phyloP scores from a whole-genome alignment of 331 rosid genomes.

The Pyrus hybrid region DNA sequence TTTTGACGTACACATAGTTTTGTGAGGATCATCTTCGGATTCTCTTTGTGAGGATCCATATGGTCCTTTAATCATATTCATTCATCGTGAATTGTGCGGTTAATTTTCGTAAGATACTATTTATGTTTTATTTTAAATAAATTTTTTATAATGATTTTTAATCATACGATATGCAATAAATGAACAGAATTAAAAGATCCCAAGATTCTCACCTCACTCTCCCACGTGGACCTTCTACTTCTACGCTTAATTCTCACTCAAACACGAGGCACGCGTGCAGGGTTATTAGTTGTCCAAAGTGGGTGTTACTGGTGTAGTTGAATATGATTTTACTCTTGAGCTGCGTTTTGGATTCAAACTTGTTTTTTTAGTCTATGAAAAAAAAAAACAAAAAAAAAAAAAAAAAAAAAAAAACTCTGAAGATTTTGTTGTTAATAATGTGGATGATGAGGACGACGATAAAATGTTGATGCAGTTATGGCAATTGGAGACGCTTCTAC shows the following conservation, averaged over 20 bases:
- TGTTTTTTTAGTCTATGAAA: no score
- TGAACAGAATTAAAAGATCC: no score
- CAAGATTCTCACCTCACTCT: not conserved
- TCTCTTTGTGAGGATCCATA: no score
- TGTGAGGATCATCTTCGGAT: not conserved
- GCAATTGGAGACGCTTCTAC: constrained; percentile 93
- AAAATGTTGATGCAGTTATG: constrained; percentile 58
- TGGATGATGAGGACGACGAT: not conserved
- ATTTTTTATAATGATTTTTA: no score
- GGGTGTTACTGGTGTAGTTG: not conserved
- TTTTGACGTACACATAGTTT: not conserved
- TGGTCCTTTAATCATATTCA: no score
- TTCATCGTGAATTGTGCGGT: no score
- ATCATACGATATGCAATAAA: fast-evolving
- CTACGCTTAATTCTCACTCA: constrained; percentile 9
- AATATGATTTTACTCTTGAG: not conserved
- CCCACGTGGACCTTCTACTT: constrained; percentile 12
- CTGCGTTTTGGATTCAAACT: not conserved
- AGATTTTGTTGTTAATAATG: not conserved
- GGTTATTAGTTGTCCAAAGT: not conserved
- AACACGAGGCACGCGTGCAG: constrained; percentile 17
- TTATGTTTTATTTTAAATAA: no score
- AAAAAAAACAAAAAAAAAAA: no score
- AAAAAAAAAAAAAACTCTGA: no score
- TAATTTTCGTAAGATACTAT: fast-evolving